Conservation (phyloP, 192 early-diverging fungal species). For the Linnemannia schmuckeri region DNA sequence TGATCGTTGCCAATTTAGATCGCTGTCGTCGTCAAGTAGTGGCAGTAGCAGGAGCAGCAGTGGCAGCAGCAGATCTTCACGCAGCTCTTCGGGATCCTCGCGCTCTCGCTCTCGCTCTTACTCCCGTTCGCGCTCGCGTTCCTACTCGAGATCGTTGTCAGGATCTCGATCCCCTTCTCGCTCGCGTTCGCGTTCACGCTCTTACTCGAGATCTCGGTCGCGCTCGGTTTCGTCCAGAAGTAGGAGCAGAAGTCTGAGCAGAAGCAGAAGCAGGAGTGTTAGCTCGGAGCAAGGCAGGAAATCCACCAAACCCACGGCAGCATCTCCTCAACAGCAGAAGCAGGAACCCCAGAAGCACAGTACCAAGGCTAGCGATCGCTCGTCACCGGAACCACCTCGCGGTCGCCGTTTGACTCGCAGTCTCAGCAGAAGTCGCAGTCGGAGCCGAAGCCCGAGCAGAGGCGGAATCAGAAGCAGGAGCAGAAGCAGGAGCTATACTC, state of each 20-base stretch:
- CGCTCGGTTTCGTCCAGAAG: conserved; percentile 1
- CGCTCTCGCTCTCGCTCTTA: conserved; percentile 4
- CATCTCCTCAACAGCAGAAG: conserved; percentile 14
- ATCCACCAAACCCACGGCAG: not conserved
- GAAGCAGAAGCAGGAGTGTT: conserved; percentile 30
- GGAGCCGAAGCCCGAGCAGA: conserved; percentile 38
- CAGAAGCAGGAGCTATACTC: conserved; percentile 7
- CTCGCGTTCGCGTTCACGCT: conserved; percentile 30
- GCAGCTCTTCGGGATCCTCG: conserved; percentile 23
- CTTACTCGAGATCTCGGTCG: conserved; percentile 21
- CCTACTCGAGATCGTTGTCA: conserved; percentile 15
- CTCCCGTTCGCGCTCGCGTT: conserved; percentile 28
- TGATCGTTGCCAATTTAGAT: not conserved
- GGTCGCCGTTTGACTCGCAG: conserved; percentile 22
- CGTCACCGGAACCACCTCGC: conserved; percentile 5
- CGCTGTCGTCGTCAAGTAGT: conserved; percentile 29
- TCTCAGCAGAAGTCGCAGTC: conserved; percentile 31
- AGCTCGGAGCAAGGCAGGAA: conserved; percentile 8
- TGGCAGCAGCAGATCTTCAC: conserved; percentile 22
- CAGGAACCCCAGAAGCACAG: conserved; percentile 24
- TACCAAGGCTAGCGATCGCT: not conserved
- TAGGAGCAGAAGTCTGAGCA: conserved; percentile 31
- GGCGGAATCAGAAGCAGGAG: conserved; percentile 18
- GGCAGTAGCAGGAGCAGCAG: conserved; percentile 28
- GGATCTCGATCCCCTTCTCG: conserved; percentile 21